A percentile compares a stretch with the other conserved stretches of the same genome.
phyloP scores from a whole-genome alignment of 169 alveolate species.

The Eimeria falciformis region DNA sequence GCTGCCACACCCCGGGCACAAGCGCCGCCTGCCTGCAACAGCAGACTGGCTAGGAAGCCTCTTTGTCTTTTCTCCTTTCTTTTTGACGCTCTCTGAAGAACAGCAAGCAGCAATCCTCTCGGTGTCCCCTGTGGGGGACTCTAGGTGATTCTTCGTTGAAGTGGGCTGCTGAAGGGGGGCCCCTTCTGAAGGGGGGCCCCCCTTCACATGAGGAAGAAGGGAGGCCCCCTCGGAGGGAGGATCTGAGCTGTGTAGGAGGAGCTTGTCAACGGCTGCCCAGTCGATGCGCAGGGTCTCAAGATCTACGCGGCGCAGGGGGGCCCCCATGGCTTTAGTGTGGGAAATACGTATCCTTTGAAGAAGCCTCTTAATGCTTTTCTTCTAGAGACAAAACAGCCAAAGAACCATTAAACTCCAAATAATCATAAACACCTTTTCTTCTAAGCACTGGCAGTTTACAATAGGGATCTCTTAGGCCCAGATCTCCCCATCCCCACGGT shows the following conservation, averaged over 20 bases:
- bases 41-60: background rate
- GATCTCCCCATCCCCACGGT: too few relatives aligned
- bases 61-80: too few relatives aligned
- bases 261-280: background rate
- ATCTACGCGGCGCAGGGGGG: slow-evolving; percentile 3
- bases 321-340: background rate
- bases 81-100: too few relatives aligned
- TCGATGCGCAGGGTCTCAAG: background rate
- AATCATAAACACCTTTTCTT: too few relatives aligned
- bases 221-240: background rate
- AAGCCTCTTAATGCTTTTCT: too few relatives aligned
- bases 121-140: background rate
- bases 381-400: too few relatives aligned
- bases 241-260: background rate
- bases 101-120: too few relatives aligned
- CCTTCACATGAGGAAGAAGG: background rate
- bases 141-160: background rate
- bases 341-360: too few relatives aligned
- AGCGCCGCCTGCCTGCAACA: slow-evolving; percentile 1
- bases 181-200: slow-evolving; percentile 19
- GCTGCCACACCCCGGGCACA: slow-evolving; percentile 28
- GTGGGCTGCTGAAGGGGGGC: slow-evolving; percentile 4
- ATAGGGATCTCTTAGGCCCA: too few relatives aligned
- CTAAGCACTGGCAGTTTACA: too few relatives aligned
- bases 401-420: too few relatives aligned